Evolutionary conservation across 257 asterid species (phyloP), one percentile per base, ranked within the genome.

Genomic region (Solanum pinnatisectum): DNA sequence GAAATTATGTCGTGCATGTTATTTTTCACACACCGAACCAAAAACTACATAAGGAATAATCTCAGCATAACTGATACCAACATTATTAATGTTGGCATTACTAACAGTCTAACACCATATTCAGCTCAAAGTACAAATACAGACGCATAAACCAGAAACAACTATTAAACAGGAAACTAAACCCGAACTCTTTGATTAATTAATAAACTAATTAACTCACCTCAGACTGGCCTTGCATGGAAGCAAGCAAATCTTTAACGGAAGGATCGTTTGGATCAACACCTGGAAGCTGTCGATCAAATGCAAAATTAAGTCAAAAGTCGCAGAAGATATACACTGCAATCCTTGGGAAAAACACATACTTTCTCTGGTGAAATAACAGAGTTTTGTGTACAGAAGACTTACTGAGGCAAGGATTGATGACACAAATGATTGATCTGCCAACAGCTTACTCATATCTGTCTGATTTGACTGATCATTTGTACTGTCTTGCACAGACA

Each of bases 191-290:
- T 30, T 49, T 9, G 70, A 46, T 82, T 39, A 59, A 56, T 56
- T 63, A 33, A 37, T 30, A 27, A 56, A 33, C 65, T 86, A 85
- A 85, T 71, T 20, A 90, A 89, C 96, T 92, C 90, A 96, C 99
- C 98, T 96, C 98, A 59, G 98, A 89, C 84, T 94, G 98, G 90
- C 86, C 94, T 88, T 95, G 98, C 98, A 97, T 93, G 85, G 99
- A 96, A 35, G 98, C 98, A 86, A 97, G 98, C 89, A 97, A 90
- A 90, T 95, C 98, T 92, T 91, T 95, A 90, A 97, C 97, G 7
- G 94, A 93, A 67, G 98, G 98, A 88, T 97, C 98, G 84, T 97
- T 96, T 87, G 98, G 98, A 93, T 97, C 99, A 89, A 97, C 99
- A 85, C 99, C 99, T 20, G 99, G 99, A 87, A 97, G 99, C 99